phyloP scores from a whole-genome alignment of 805 yeast species.

The Ogataea populi-albae region DNA sequence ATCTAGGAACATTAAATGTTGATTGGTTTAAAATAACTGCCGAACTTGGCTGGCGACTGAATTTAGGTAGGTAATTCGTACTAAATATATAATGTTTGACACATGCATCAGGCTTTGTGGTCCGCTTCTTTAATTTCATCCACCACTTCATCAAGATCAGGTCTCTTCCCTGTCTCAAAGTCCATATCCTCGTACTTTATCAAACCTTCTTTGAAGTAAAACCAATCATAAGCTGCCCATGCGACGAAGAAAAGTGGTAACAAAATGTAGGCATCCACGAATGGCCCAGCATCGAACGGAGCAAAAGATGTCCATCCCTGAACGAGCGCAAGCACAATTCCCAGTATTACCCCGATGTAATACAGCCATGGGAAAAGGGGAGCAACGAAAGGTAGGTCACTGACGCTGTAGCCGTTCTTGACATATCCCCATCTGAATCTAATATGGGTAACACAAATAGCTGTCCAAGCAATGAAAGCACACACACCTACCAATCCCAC shows the following conservation, averaged over 20 bases:
- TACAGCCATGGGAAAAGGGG: slow-evolving; percentile 48
- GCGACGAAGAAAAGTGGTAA: slow-evolving; percentile 52
- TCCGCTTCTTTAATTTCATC: not conserved
- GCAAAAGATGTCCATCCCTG: slow-evolving; percentile 63
- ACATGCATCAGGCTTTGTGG: not conserved
- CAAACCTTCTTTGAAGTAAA: slow-evolving; percentile 18
- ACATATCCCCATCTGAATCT: slow-evolving; percentile 37
- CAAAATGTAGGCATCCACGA: slow-evolving; percentile 59
- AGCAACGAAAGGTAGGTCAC: slow-evolving; percentile 20
- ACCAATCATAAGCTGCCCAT: slow-evolving; percentile 20
- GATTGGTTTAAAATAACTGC: no score
- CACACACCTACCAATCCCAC: slow-evolving; percentile 61
- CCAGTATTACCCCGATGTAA: slow-evolving; percentile 44
- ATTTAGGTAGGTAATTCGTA: not conserved
- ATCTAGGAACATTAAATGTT: no score
- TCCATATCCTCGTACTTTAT: slow-evolving; percentile 43
- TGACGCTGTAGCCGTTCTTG: slow-evolving; percentile 13
- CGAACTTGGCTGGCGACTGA: not conserved
- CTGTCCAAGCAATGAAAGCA: slow-evolving; percentile 63
- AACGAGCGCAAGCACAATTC: slow-evolving; percentile 66
- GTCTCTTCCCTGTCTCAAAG: slow-evolving; percentile 48
- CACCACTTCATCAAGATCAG: slow-evolving; percentile 16
- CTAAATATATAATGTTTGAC: not conserved
- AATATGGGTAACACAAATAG: slow-evolving; percentile 49
- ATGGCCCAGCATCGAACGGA: slow-evolving; percentile 53